Conservation (phyloP, 345 rosid species). For the Pistacia atlantica region DNA sequence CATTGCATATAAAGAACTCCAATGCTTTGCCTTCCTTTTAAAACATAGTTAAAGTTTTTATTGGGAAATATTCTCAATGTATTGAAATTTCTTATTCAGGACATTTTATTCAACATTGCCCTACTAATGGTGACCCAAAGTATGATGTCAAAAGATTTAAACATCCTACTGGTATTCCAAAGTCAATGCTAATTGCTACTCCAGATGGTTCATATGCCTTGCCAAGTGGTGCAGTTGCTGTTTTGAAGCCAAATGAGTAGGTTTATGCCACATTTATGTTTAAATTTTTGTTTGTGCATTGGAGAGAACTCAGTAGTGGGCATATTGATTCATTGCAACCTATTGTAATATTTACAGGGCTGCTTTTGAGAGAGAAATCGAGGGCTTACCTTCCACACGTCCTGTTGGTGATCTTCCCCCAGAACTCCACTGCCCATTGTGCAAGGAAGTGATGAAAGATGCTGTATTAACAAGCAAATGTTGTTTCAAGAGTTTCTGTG, state of each 20-base stretch:
- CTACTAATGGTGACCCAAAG: constrained; percentile 96
- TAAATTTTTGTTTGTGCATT: not conserved
- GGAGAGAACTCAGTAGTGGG: not conserved
- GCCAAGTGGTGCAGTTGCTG: constrained; percentile 97
- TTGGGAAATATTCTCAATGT: constrained; percentile 4
- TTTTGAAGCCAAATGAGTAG: constrained; percentile 95
- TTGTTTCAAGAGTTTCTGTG: constrained; percentile 85
- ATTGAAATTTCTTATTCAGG: constrained; percentile 44
- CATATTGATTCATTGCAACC: constrained; percentile 6
- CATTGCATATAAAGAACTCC: not conserved
- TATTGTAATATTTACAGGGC: constrained; percentile 50
- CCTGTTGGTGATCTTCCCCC: constrained; percentile 96
- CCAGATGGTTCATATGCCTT: constrained; percentile 97
- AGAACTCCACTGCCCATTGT: constrained; percentile 91
- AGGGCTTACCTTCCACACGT: constrained; percentile 91
- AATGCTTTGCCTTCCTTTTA: not conserved
- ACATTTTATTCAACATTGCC: constrained; percentile 98
- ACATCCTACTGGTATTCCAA: constrained; percentile 97
- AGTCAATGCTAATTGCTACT: constrained; percentile 93
- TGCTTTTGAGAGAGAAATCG: constrained; percentile 96
- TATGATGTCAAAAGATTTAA: constrained; percentile 88
- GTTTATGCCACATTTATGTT: constrained; percentile 17
- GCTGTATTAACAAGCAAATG: constrained; percentile 96
- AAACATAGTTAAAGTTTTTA: not conserved
- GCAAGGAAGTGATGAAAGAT: constrained; percentile 93